These are phyloP conservation scores for Conringia planisiliqua DNA, from an alignment of 345 rosid species.

Conservation along the genomic window DNA sequence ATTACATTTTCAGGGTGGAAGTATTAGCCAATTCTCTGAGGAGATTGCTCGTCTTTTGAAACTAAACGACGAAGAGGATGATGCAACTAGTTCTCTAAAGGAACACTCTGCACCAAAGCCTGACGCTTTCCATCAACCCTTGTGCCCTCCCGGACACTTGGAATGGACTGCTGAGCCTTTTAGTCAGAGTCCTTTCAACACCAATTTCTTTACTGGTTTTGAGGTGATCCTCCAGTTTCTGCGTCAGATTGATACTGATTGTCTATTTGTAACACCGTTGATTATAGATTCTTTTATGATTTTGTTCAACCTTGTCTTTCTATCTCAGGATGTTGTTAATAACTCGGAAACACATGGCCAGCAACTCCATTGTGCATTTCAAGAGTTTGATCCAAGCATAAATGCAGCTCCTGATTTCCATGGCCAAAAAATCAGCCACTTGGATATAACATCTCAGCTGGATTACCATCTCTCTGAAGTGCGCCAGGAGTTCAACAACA, in stretches of 20 bases:
- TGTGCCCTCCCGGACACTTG: slow-evolving; percentile 33
- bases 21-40: slow-evolving; percentile 56
- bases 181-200: slow-evolving; percentile 31
- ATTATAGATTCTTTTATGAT: neutral
- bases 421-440: slow-evolving; percentile 30
- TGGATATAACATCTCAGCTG: slow-evolving; percentile 44
- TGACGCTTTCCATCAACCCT: slow-evolving; percentile 37
- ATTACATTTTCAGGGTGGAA: slow-evolving; percentile 52
- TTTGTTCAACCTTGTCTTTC: neutral
- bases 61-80: slow-evolving; percentile 64
- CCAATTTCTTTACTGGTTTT: slow-evolving; percentile 21
- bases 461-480: slow-evolving; percentile 47
- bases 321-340: slow-evolving; percentile 45
- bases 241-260: neutral
- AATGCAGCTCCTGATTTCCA: slow-evolving; percentile 34
- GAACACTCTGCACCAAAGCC: slow-evolving; percentile 43
- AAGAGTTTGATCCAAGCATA: slow-evolving; percentile 45
- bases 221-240: slow-evolving; percentile 32
- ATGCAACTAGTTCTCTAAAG: slow-evolving; percentile 66
- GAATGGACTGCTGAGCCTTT: slow-evolving; percentile 43
- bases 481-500: slow-evolving; percentile 45
- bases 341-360: slow-evolving; percentile 36
- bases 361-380: slow-evolving; percentile 31
- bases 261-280: neutral
- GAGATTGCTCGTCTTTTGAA: slow-evolving; percentile 59